phyloP scores from a whole-genome alignment of 257 asterid species.

The Solanum sparsipilum region DNA sequence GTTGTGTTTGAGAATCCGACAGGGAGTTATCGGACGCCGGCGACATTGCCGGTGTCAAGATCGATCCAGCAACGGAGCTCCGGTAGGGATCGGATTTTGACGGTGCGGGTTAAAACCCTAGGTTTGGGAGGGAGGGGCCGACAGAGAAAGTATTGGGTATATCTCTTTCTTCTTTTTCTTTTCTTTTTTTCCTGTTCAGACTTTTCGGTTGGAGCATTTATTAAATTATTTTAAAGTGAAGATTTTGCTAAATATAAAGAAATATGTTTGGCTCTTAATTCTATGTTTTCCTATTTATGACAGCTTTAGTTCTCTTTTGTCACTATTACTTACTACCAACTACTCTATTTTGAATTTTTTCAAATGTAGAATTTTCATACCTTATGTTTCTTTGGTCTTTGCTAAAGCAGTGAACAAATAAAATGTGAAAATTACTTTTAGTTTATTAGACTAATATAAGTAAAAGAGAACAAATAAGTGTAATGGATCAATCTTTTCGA shows the following conservation, averaged over 20 bases:
- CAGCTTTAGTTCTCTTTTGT: background rate
- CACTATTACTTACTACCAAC: background rate
- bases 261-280: background rate
- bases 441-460: background rate
- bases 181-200: background rate
- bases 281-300: background rate
- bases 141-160: background rate
- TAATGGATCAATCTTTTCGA: too few species aligned
- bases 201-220: background rate
- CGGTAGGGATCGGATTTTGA: conserved; percentile 41
- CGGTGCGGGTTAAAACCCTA: conserved; percentile 48
- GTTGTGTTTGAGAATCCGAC: conserved; percentile 38
- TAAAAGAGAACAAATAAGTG: background rate
- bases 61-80: conserved; percentile 58
- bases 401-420: background rate
- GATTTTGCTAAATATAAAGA: background rate
- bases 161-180: background rate
- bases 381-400: background rate
- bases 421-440: background rate
- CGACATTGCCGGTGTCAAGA: conserved; percentile 63
- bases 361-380: background rate
- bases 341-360: background rate
- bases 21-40: conserved; percentile 30
- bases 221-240: background rate
- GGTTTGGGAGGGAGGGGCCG: background rate